phyloP scores from a whole-genome alignment of 345 rosid genomes.

The Garcia nutans region DNA sequence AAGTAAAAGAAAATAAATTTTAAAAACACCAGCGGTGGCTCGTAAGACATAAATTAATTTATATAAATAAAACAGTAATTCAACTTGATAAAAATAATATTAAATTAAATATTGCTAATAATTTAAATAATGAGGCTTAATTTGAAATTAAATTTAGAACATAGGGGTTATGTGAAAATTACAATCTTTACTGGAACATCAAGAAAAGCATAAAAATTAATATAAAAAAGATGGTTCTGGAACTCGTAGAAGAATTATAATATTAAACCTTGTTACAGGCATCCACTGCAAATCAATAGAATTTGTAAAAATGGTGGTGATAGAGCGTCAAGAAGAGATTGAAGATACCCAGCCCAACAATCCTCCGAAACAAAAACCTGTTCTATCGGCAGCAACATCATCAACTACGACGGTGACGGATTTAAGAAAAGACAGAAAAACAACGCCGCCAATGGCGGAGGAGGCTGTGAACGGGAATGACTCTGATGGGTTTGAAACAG shows the following conservation, averaged over 20 bases:
- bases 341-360: slow-evolving; percentile 13
- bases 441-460: slow-evolving; percentile 23
- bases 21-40: too few relatives aligned
- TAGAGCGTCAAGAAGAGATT: slow-evolving; percentile 15
- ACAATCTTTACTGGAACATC: not conserved
- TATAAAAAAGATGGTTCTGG: not conserved
- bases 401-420: slow-evolving; percentile 10
- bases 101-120: too few relatives aligned
- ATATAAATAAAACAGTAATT: too few relatives aligned
- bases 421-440: not conserved
- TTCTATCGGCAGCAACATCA: not conserved
- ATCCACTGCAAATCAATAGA: not conserved
- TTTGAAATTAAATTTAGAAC: not conserved
- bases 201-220: not conserved
- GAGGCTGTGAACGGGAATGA: slow-evolving; percentile 38
- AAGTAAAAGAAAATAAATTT: too few relatives aligned
- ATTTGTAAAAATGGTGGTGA: slow-evolving; percentile 14
- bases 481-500: slow-evolving; percentile 89
- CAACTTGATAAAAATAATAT: too few relatives aligned
- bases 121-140: not conserved
- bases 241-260: not conserved
- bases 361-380: not conserved
- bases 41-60: too few relatives aligned
- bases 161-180: not conserved
- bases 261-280: too few relatives aligned